phyloP scores from a whole-genome alignment of 345 rosid species.

The Eutrema yunnanense region DNA sequence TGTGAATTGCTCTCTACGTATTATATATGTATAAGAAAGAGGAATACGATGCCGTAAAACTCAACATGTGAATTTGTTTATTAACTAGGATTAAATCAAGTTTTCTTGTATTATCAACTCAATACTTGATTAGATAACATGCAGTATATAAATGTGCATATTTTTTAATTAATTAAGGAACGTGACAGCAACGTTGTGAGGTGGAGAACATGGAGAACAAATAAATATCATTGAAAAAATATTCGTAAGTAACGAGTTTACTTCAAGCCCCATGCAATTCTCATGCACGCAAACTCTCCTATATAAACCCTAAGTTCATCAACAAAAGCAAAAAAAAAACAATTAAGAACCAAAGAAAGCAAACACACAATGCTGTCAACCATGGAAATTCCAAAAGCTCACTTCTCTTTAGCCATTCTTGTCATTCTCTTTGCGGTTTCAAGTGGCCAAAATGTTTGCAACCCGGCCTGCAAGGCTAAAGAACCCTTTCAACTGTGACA shows the following conservation, averaged over 20 bases:
- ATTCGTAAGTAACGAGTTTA: background rate
- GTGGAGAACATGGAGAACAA: background rate
- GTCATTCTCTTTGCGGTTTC: background rate
- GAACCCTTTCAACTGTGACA: background rate
- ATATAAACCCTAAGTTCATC: background rate
- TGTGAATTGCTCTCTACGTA: background rate
- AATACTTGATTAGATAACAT: background rate
- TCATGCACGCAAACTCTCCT: background rate
- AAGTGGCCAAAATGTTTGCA: background rate
- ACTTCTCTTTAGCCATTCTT: background rate
- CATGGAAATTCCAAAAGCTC: background rate
- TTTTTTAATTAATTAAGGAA: background rate
- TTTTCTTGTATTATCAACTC: background rate
- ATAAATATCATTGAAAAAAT: background rate
- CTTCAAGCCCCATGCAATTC: background rate
- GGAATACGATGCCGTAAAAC: background rate
- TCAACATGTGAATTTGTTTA: background rate
- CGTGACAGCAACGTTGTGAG: background rate
- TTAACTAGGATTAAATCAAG: background rate
- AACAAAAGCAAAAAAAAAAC: background rate
- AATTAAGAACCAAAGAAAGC: background rate
- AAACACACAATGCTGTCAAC: background rate
- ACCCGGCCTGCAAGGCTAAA: background rate
- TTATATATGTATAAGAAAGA: background rate
- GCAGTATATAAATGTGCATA: background rate